Percentiles rank a stretch among this genome's conserved stretches.
Conservation (phyloP, 1,284 basidiomycete genomes). For the Jaminaea rosea region DNA sequence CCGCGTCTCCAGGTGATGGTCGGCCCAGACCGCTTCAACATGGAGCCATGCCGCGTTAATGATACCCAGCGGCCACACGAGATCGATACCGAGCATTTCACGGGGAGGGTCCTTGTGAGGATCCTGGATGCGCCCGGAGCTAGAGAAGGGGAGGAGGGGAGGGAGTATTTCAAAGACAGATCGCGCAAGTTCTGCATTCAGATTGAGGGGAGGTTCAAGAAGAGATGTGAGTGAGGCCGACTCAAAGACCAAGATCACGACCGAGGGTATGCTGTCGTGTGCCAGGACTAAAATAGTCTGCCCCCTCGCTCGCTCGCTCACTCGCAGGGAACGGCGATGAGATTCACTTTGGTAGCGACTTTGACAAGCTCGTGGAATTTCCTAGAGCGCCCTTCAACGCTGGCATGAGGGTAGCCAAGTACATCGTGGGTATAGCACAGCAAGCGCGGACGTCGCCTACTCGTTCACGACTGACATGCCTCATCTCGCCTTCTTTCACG, state of each 20-base stretch:
- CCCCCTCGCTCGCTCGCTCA: too few relatives aligned
- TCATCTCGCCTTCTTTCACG: too few relatives aligned
- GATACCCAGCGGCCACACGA: conserved; percentile 45
- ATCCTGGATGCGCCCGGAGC: conserved; percentile 48
- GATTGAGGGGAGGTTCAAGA: conserved; percentile 50
- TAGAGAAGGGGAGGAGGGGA: conserved; percentile 28
- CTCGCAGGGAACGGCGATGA: conserved; percentile 37
- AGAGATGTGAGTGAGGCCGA: conserved; percentile 18
- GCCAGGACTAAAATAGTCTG: not conserved
- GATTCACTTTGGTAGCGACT: conserved; percentile 41
- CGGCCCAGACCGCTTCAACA: conserved; percentile 46
- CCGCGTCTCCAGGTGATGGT: conserved; percentile 45
- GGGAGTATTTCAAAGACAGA: conserved; percentile 44
- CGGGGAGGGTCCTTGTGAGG: conserved; percentile 48
- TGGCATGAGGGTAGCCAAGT: conserved; percentile 48
- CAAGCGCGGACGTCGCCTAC: too few relatives aligned
- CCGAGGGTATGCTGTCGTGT: not conserved
- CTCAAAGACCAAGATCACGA: not conserved
- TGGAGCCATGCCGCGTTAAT: conserved; percentile 46
- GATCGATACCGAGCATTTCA: conserved; percentile 48
- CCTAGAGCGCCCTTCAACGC: conserved; percentile 47
- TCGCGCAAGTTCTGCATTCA: conserved; percentile 49
- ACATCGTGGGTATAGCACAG: too few relatives aligned
- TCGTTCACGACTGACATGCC: too few relatives aligned
- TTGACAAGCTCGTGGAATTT: conserved; percentile 43